These are phyloP conservation scores for Ogataea zsoltii DNA, from an alignment of 805 yeast genomes.

Conservation along the genomic window DNA sequence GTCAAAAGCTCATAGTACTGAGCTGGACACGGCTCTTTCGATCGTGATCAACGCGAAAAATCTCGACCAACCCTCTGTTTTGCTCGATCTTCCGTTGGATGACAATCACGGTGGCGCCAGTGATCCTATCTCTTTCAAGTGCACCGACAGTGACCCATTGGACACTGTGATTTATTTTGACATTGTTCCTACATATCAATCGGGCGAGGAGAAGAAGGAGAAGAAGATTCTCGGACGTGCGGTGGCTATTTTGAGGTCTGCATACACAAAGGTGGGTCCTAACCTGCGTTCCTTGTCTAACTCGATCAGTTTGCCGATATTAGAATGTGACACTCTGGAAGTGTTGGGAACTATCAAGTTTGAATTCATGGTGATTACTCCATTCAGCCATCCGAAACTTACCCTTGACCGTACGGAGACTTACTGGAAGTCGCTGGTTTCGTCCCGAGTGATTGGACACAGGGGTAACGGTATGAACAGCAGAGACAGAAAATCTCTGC, in stretches of 20 bases:
- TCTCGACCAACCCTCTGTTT: slow-evolving; percentile 53
- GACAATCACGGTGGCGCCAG: slow-evolving; percentile 69
- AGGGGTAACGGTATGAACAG: slow-evolving; percentile 92
- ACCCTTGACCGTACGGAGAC: slow-evolving; percentile 67
- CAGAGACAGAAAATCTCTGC: slow-evolving; percentile 70
- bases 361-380: slow-evolving; percentile 68
- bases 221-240: slow-evolving; percentile 73
- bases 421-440: slow-evolving; percentile 87
- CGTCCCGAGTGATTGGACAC: slow-evolving; percentile 93
- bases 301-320: slow-evolving; percentile 68
- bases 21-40: slow-evolving; percentile 84
- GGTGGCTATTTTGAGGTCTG: slow-evolving; percentile 66
- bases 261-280: slow-evolving; percentile 66
- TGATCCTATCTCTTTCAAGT: slow-evolving; percentile 74
- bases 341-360: slow-evolving; percentile 77
- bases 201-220: slow-evolving; percentile 23
- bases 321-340: slow-evolving; percentile 70
- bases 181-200: slow-evolving; percentile 82
- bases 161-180: slow-evolving; percentile 73
- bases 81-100: slow-evolving; percentile 80
- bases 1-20: slow-evolving; percentile 75
- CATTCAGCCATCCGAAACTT: slow-evolving; percentile 73
- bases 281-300: slow-evolving; percentile 67
- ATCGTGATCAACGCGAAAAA: slow-evolving; percentile 54
- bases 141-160: slow-evolving; percentile 47